Evolutionary conservation across 1,284 basidiomycete species (phyloP), one percentile per base, ranked within the genome.

Genomic region (Trichosporon asahii): DNA sequence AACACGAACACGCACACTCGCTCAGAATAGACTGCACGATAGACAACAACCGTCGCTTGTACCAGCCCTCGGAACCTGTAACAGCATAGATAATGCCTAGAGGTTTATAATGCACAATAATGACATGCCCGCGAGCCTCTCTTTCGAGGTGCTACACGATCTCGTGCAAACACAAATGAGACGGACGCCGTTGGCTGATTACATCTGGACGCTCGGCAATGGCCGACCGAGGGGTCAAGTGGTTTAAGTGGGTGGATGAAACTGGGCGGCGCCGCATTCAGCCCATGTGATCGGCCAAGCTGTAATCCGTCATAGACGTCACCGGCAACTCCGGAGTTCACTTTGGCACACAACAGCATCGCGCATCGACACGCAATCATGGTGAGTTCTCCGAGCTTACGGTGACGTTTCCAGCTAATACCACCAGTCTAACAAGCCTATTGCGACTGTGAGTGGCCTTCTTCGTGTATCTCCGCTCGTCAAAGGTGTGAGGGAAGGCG

Each of bases 371-470:
- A 29, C 27, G 27, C 25, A 31, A 60, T 33, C 55, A 60, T 60
- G 55, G 55, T 60, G 55, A 60, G 55, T 27, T 9, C 55, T 15
- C 14, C n/a, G n/a, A 40, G 37, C 14, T 40, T 9, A n/a, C 9
- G 53, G 11, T 3, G 23, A 12, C 31, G 31, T 33, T 33, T 29
- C 1, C 11, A 31, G 57, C 57, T 60, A 12, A 60, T 29, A 2
- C 14, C 12, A 14, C 0, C 27, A 61, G 57, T 61, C 57, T 18
- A 61, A 61, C 49, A 31, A 40, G 21, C 64, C 64, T 3, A 66
- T 66, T 27, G 65, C 65, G 44, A 66, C 65, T 55, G 49, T 66
- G 46, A 55, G 49, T 55, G 49, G 14, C 11, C 35, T 14, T 8
- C 4, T 18, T 40, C n/a, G n/a, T n/a, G n/a, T n/a, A n/a, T n/a